A percentile compares a stretch with the other conserved stretches of the same genome.
Conservation (phyloP, 1,284 basidiomycete genomes). For the Heliocybe sulcata region DNA sequence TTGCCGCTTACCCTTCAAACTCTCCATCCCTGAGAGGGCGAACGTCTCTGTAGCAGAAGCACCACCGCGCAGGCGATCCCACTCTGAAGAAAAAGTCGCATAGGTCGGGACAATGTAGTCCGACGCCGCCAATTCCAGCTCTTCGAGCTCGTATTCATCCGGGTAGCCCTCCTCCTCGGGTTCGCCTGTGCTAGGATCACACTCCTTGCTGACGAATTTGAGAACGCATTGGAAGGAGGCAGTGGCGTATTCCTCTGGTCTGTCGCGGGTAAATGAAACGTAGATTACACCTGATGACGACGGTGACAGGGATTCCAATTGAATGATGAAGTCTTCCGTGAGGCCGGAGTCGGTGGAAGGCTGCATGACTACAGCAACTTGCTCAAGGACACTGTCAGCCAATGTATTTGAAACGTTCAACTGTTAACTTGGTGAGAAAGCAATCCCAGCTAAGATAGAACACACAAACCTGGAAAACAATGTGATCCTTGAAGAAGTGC, state of each 20-base stretch:
- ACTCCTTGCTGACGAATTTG: conserved; percentile 95
- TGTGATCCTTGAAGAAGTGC: conserved; percentile 92
- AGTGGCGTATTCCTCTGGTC: conserved; percentile 70
- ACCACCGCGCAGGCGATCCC: conserved; percentile 83
- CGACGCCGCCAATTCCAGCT: conserved; percentile 88
- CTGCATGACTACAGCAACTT: conserved; percentile 92
- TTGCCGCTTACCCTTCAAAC: conserved; percentile 72
- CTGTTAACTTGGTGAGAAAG: conserved; percentile 29
- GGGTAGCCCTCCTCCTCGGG: conserved; percentile 98
- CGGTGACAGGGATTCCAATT: conserved; percentile 63
- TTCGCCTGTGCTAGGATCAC: conserved; percentile 94
- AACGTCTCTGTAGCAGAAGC: conserved; percentile 89
- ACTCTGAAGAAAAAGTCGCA: conserved; percentile 87
- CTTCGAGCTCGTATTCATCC: conserved; percentile 97
- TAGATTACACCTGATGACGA: conserved; percentile 79
- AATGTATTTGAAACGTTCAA: conserved; percentile 99
- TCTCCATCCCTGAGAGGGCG: conserved; percentile 87
- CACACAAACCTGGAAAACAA: conserved; percentile 84
- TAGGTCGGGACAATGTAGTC: conserved; percentile 95
- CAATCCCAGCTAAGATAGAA: conserved; percentile 2
- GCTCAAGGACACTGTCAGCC: conserved; percentile 94
- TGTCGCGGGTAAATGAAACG: conserved; percentile 87
- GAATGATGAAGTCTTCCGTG: conserved; percentile 94
- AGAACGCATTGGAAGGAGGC: conserved; percentile 92
- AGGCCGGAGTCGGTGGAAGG: conserved; percentile 71